These are phyloP conservation scores for Aspergillus kassunensis DNA, from an alignment of 495 filamentous ascomycete genomes.

Conservation along the genomic window DNA sequence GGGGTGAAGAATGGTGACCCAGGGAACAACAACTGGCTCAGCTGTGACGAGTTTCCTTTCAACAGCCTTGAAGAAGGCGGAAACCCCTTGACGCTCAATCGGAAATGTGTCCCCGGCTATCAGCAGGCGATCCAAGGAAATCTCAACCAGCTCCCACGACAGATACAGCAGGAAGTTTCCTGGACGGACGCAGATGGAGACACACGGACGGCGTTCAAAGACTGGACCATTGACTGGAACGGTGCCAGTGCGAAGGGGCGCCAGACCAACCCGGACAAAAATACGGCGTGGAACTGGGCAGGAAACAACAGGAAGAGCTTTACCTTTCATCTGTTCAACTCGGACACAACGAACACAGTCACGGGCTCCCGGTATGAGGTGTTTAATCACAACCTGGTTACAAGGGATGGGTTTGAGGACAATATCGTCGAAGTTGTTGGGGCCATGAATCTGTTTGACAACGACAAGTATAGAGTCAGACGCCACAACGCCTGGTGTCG, in stretches of 20 bases:
- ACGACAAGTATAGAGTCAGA: neutral
- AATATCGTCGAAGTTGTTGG: neutral
- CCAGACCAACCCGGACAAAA: neutral
- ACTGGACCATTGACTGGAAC: neutral
- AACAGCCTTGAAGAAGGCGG: slow-evolving; percentile 1
- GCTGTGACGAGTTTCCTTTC: slow-evolving; percentile 10
- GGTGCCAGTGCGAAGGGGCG: neutral
- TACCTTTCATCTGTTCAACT: slow-evolving; percentile 6
- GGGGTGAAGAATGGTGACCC: neutral
- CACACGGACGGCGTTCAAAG: neutral
- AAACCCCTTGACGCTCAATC: neutral
- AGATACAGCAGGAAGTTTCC: neutral
- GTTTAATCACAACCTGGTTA: neutral
- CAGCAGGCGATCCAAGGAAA: neutral
- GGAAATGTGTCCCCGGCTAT: slow-evolving; percentile 1
- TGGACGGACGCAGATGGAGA: neutral
- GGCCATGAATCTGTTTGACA: neutral
- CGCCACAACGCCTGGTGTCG: neutral
- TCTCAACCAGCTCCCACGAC: neutral
- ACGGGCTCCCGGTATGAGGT: neutral
- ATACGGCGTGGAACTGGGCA: slow-evolving; percentile 5
- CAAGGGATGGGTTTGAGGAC: neutral
- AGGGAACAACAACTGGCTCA: slow-evolving; percentile 3
- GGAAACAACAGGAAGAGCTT: slow-evolving; percentile 1
- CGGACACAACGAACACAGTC: neutral